A percentile compares a stretch with the other conserved stretches of the same genome.
These are phyloP conservation scores for Chytridium lagenaria DNA, from an alignment of 371 early-diverging fungal species.

Conservation along the genomic window DNA sequence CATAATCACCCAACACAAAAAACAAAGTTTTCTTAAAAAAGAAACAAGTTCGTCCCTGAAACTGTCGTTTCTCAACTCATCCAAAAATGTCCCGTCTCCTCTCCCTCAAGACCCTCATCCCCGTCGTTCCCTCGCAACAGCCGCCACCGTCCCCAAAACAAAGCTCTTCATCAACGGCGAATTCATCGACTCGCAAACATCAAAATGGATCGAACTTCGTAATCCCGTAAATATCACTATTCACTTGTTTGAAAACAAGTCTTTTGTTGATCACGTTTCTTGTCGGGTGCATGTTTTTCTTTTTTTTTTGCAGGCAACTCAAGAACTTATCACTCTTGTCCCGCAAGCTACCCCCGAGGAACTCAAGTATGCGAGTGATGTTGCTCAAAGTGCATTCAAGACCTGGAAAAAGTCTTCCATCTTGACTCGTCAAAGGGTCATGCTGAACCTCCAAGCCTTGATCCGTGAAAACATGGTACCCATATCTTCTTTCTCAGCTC, in stretches of 20 bases:
- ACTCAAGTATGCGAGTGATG: constrained; percentile 78
- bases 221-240: constrained; percentile 77
- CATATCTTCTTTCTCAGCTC: background rate
- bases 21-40: too few species aligned
- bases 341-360: constrained; percentile 91
- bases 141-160: constrained; percentile 38
- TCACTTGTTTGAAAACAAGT: background rate
- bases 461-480: constrained; percentile 78
- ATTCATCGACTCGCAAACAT: constrained; percentile 86
- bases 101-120: too few species aligned
- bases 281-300: too few species aligned
- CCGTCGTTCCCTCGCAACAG: background rate
- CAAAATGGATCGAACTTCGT: constrained; percentile 86
- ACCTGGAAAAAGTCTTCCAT: constrained; percentile 88
- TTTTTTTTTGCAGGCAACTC: constrained; percentile 93
- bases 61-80: too few species aligned
- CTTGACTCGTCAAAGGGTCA: constrained; percentile 79
- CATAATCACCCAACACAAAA: too few species aligned
- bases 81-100: too few species aligned
- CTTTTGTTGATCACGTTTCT: too few species aligned
- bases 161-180: constrained; percentile 83
- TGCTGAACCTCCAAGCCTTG: constrained; percentile 90
- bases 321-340: constrained; percentile 87
- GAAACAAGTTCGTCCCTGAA: too few species aligned
- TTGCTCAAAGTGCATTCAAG: constrained; percentile 81